Base-by-base conservation (phyloP, 345 rosid species). In the Trapa bicornis region DNA sequence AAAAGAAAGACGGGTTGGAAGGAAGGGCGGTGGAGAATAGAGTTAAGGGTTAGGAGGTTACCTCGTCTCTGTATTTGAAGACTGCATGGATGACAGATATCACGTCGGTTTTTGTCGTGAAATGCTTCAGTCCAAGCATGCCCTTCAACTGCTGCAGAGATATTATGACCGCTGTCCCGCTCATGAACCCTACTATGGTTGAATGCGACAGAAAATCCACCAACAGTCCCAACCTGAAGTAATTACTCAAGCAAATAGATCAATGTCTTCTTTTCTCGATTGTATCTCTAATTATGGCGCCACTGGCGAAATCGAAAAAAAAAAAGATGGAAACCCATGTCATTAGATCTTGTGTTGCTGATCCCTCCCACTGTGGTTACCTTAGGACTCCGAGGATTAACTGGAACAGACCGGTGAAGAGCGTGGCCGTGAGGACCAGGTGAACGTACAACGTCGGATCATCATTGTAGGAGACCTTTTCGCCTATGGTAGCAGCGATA, bases 191-290 rank as follows among this genome's bases (percentile, higher is more conserved):
- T 3, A 86, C 82, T 69, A 93, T 93, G 6, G 98, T 93, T 0
- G 98, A 88, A 69, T 89, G 97, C 14, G 98, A 84, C 72, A 93
- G 61, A 75, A 93, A 89, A 73, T 93, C 98, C 72, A 93, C 97
- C 70, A 93, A 66, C 61, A 93, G 80, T 42, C 97, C 97, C 66
- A 93, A 68, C 69, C 96, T 93, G 75, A 64, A 5, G 6, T 64
- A 22, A 29, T 36, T 60, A 60, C 5, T 29, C 43, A 11, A 29
- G 29, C 16, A 29, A 60, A 8, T 12, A 2, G 17, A 56, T 33
- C 7, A n/a, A 56, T 5, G 4, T n/a, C 15, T 56, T 17, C 2
- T n/a, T 33, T 8, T 3, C 7, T 41, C 7, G 29, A 22, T 22
- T 22, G 29, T 22, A 22, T 22, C 29, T 22, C 29, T 22, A 22